Conservation (phyloP, 139 green algal genomes). For the Asterochloris sp. region DNA sequence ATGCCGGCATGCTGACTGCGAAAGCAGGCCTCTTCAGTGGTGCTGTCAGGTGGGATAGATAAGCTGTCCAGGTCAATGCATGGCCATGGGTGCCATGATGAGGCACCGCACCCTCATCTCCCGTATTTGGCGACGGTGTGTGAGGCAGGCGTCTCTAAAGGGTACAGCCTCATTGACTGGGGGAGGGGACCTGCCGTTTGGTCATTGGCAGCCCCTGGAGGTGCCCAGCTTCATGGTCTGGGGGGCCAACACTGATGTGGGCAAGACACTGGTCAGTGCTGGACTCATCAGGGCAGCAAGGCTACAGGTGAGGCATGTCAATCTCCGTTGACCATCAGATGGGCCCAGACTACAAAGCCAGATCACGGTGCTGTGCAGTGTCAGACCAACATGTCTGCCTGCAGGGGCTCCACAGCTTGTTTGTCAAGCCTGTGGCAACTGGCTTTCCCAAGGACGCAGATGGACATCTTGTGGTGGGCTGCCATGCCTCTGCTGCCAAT, state of each 20-base stretch:
- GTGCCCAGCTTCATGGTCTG: constrained; percentile 66
- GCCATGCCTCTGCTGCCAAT: neutral
- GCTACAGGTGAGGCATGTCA: neutral
- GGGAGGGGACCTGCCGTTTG: too few relatives aligned
- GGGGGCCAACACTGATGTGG: constrained; percentile 92
- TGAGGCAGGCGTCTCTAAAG: too few relatives aligned
- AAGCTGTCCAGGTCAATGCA: too few relatives aligned
- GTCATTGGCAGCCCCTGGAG: neutral
- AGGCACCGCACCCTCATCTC: too few relatives aligned
- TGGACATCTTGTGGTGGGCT: constrained; percentile 60
- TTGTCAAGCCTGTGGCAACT: constrained; percentile 96
- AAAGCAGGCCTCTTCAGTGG: too few relatives aligned
- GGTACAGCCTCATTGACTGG: too few relatives aligned
- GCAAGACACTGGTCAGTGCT: constrained; percentile 90
- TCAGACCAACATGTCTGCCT: neutral
- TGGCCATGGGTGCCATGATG: too few relatives aligned
- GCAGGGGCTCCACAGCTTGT: constrained; percentile 66
- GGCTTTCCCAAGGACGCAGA: constrained; percentile 87
- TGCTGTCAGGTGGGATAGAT: too few relatives aligned
- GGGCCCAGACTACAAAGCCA: neutral
- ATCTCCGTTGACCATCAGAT: neutral
- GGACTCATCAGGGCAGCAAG: constrained; percentile 59
- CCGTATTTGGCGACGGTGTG: too few relatives aligned
- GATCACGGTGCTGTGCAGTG: neutral
- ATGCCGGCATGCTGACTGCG: too few relatives aligned